Base-by-base conservation (phyloP, 345 rosid species). In the Camelina laxa region DNA sequence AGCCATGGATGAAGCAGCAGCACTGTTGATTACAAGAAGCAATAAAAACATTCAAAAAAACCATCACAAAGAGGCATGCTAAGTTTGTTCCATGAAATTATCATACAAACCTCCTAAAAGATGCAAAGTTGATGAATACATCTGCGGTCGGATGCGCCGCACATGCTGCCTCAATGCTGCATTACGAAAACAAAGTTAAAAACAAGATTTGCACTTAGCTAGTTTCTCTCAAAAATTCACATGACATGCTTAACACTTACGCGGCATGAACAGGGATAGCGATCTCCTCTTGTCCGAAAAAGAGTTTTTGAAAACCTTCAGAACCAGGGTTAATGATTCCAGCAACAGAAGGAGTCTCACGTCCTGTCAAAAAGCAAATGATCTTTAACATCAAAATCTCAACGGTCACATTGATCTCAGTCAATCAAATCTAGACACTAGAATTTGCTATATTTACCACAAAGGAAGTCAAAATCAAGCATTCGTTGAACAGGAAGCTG, bases 381-480 rank as follows among this genome's bases (percentile, higher is more conserved):
- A 30, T 75, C 61, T 9, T 56, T 35, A 54, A 16, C 42, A 38
- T 20, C 35, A 64, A 27, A 57, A 73, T 20, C 39, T 24, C 8
- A 49, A 36, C 48, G 61, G 44, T 27, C 61, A 70, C 22, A 64
- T 5, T 49, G 69, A 72, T 72, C 69, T 27, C 30, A 27, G 30
- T 27, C 3, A 53, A 12, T 38, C 36, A 71, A 13, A 33, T 33
- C 67, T 16, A 9, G 65, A 55, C 38, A 56, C 2, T 20, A 17
- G n/a, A 19, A 33, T 10, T 7, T 7, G 27, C 2, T 15, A 20
- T 10, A 4, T 20, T 4, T 55, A 92, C 99, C 99, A 35, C 98
- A 95, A 24, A 95, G 97, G 83, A 95, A 95, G 82, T 95, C 99
- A 61, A 95, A 95, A 84, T 95, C 98, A 71, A 95, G 99, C 99